Conservation (phyloP, 2,329 filamentous ascomycete genomes). For the Herpotrichia juniperi region DNA sequence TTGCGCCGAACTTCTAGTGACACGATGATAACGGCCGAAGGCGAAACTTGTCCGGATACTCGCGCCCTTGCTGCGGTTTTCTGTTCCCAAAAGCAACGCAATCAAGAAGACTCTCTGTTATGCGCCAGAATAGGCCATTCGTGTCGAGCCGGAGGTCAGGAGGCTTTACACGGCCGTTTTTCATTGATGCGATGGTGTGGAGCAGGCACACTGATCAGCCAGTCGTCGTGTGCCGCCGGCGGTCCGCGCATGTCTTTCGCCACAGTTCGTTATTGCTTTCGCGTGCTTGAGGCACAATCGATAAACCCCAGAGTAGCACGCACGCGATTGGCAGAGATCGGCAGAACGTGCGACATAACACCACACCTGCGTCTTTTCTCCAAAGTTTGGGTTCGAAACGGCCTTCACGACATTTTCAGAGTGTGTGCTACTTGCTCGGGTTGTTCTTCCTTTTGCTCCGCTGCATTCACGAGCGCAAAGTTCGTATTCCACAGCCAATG, state of each 20-base stretch:
- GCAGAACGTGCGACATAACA: conserved; percentile 4
- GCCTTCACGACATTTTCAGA: not conserved
- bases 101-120: not conserved
- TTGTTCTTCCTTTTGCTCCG: not conserved
- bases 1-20: not conserved
- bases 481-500: conserved; percentile 20
- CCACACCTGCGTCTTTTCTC: not conserved
- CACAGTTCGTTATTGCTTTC: conserved; percentile 9
- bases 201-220: not conserved
- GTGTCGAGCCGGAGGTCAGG: not conserved
- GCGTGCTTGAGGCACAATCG: conserved; percentile 16
- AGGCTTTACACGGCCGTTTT: not conserved
- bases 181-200: not conserved
- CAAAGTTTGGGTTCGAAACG: conserved; percentile 20
- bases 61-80: not conserved
- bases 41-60: not conserved
- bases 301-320: conserved; percentile 9
- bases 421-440: not conserved
- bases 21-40: not conserved
- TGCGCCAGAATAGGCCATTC: not conserved
- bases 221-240: not conserved
- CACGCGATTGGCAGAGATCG: conserved; percentile 24
- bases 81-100: not conserved
- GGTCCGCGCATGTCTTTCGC: conserved; percentile 16
- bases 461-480: not conserved